Conservation (phyloP, 1,284 basidiomycete genomes). For the Cryptococcus floricola region DNA sequence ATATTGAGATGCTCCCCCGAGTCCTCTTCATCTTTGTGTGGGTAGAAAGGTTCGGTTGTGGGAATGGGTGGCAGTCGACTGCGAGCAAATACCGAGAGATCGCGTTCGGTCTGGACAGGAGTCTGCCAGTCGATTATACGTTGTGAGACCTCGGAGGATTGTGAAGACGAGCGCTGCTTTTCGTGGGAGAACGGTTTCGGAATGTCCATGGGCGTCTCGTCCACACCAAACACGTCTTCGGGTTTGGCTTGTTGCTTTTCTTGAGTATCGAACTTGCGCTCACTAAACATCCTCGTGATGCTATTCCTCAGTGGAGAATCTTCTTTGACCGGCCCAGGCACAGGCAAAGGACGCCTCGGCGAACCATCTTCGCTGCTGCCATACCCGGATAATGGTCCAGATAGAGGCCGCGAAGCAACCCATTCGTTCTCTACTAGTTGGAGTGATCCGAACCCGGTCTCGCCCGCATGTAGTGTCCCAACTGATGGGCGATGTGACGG, state of each 20-base stretch:
- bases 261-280: too few species aligned
- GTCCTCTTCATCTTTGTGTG: not conserved
- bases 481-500: constrained; percentile 15
- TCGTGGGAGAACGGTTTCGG: too few species aligned
- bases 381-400: too few species aligned
- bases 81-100: constrained; percentile 26
- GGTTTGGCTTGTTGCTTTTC: too few species aligned
- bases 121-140: constrained; percentile 37
- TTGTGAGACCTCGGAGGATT: constrained; percentile 5
- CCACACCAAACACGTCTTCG: too few species aligned
- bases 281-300: constrained; percentile 23
- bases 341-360: too few species aligned
- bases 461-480: not conserved
- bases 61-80: constrained; percentile 9
- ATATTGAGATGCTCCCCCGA: not conserved
- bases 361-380: too few species aligned
- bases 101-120: constrained; percentile 17
- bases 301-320: constrained; percentile 4
- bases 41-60: not conserved
- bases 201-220: too few species aligned
- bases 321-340: not conserved
- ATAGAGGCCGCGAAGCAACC: constrained; percentile 21
- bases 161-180: not conserved
- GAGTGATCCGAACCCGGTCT: constrained; percentile 11
- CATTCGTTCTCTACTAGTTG: constrained; percentile 40